A percentile compares a stretch with the other conserved stretches of the same genome.
These are phyloP conservation scores for Pythium insidiosum DNA, from an alignment of 352 stramenopile species.

Conservation along the genomic window DNA sequence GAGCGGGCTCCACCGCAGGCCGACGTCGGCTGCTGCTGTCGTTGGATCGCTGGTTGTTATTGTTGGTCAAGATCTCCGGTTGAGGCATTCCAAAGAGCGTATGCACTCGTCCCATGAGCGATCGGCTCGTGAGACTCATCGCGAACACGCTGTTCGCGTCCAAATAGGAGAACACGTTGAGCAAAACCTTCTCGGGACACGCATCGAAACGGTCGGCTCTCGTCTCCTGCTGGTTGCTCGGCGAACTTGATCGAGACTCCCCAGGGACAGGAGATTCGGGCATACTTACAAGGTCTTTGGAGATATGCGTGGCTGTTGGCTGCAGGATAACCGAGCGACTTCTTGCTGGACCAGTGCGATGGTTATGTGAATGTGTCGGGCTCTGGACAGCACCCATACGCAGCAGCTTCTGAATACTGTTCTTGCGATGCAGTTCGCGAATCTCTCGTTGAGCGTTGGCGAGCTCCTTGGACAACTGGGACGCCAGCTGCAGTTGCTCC, in stretches of 20 bases:
- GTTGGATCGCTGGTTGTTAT: conserved; percentile 7
- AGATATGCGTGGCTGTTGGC: no score
- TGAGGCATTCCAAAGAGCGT: conserved; percentile 50
- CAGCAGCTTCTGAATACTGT: conserved; percentile 63
- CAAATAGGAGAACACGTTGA: conserved; percentile 59
- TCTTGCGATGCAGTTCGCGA: conserved; percentile 53
- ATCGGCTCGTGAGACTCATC: conserved; percentile 52
- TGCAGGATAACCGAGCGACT: no score
- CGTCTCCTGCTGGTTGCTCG: conserved; percentile 3
- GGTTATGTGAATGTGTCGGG: background rate
- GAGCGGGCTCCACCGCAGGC: background rate
- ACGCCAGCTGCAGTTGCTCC: conserved; percentile 42
- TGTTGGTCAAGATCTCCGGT: conserved; percentile 14
- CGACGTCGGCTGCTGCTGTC: conserved; percentile 4
- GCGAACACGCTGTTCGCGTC: conserved; percentile 66
- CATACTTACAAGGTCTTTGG: no score
- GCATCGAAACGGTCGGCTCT: conserved; percentile 17
- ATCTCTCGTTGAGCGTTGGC: conserved; percentile 66
- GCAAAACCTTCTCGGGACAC: conserved; percentile 46
- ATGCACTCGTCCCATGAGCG: conserved; percentile 48
- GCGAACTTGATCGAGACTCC: no score
- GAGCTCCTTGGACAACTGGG: conserved; percentile 57
- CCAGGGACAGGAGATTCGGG: no score
- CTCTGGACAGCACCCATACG: no score
- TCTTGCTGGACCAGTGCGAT: background rate